phyloP scores from a whole-genome alignment of 306 rosid genomes.

The Medicago lupulina region DNA sequence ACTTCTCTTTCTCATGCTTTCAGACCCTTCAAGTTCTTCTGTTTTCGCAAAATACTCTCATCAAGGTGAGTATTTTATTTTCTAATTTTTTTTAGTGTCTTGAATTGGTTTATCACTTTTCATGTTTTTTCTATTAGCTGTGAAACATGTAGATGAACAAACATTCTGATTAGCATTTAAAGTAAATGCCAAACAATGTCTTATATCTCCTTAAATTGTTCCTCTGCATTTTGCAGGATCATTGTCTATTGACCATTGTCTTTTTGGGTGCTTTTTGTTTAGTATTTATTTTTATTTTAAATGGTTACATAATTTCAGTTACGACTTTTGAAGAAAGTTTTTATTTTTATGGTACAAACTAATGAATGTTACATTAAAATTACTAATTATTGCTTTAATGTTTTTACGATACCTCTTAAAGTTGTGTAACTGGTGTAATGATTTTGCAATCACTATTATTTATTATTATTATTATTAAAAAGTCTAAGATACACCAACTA shows the following conservation, averaged over 20 bases:
- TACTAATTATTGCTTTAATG: constrained; percentile 6
- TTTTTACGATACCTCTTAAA: neutral
- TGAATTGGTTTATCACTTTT: neutral
- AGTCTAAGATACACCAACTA: too few relatives aligned
- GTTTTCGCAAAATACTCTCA: constrained; percentile 13
- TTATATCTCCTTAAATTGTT: constrained; percentile 35
- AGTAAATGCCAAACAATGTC: constrained; percentile 36
- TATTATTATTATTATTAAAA: too few relatives aligned
- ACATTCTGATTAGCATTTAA: constrained; percentile 30
- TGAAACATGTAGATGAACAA: constrained; percentile 28
- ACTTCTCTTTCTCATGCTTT: constrained; percentile 36
- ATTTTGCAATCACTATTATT: constrained; percentile 27
- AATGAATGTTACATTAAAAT: constrained; percentile 35
- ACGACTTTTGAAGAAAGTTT: constrained; percentile 26
- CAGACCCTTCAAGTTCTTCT: constrained; percentile 27
- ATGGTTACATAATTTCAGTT: constrained; percentile 34
- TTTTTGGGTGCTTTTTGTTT: constrained; percentile 37
- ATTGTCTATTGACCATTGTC: constrained; percentile 45
- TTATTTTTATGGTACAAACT: constrained; percentile 1
- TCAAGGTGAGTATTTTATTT: constrained; percentile 41
- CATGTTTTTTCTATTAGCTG: constrained; percentile 8
- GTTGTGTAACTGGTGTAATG: constrained; percentile 6
- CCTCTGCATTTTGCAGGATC: constrained; percentile 22
- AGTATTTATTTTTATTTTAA: neutral
- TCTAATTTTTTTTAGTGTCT: neutral